These are phyloP conservation scores for Petunia hybrid DNA, from an alignment of 305 asterid genomes.

Conservation along the genomic window DNA sequence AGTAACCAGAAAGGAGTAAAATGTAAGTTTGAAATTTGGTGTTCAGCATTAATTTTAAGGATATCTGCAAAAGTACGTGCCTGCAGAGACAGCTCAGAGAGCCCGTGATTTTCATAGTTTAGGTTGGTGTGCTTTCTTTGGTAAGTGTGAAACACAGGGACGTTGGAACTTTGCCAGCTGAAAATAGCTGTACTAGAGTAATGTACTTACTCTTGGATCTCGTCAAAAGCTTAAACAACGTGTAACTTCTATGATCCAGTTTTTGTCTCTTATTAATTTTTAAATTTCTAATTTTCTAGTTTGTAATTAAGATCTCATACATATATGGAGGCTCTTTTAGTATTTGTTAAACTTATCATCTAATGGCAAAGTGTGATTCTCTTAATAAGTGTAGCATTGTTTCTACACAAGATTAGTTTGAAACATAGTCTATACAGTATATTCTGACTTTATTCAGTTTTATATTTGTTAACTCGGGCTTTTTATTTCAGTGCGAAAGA, in stretches of 20 bases:
- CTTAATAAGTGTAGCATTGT: not conserved
- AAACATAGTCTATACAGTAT: not conserved
- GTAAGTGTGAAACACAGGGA: not conserved
- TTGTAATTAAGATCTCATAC: not conserved
- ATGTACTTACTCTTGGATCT: not conserved
- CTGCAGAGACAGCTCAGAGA: not conserved
- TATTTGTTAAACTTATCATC: not conserved
- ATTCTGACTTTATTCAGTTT: not conserved
- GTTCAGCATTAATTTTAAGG: not conserved
- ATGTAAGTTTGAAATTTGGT: not conserved
- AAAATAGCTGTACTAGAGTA: not conserved
- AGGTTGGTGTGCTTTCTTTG: conserved; percentile 3
- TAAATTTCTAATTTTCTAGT: not conserved
- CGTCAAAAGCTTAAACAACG: not conserved
- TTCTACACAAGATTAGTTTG: not conserved
- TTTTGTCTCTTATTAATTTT: not conserved
- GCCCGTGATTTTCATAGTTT: not conserved
- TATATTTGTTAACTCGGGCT: conserved; percentile 2
- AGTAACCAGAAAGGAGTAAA: not conserved
- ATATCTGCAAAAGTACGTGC: not conserved
- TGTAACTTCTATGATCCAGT: not conserved
- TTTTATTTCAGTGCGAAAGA: conserved; percentile 51
- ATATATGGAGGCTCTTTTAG: not conserved
- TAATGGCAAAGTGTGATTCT: not conserved
- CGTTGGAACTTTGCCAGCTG: not conserved